Base-by-base conservation (phyloP, 768 basidiomycete species). In the Xerocomellus amylosporus region DNA sequence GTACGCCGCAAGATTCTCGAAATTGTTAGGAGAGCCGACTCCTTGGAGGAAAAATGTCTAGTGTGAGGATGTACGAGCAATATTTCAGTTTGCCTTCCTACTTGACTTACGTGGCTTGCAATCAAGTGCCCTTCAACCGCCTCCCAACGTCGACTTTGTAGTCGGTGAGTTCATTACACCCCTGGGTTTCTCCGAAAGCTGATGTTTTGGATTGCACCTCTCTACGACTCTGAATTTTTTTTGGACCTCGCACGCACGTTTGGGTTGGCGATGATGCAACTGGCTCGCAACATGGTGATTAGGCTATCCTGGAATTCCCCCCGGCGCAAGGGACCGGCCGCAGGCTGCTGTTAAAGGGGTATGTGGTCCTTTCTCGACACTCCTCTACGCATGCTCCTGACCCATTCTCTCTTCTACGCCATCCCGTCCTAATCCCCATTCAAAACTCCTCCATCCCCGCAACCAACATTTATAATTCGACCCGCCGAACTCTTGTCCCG, bases 241-340 rank as follows among this genome's bases (percentile, higher is more conserved):
- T 31, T 31, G 36, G 8, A 49, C 37, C 7, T 31, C 10, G 51
- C 37, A 26, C 24, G 17, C 36, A 37, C 38, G 19, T 28, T 28
- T 45, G 39, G n/a, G 22, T 24, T 38, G 43, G 41, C 17, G 41
- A 37, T 51, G 51, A 65, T 56, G 44, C 60, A 56, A 44, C 17
- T 43, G 46, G 48, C n/a, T n/a, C 13, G 6, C 47, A n/a, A 38
- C 28, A 42, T 30, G 62, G 13, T 58, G 54, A 42, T 75, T 55
- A 82, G 92, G 92, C 34, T 93, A 88, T 68, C 92, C 92, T 55
- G 92, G 92, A 31, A 92, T 94, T 38, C 90, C 92, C 6, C 87
- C 90, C n/a, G 80, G 79, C 38, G 79, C 82, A 28, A 79, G 79
- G 47, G 88, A 91, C 59, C 75, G 91, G 37, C 88, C 86, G 1